phyloP scores from a whole-genome alignment of 2,329 filamentous ascomycete genomes.

The Coniella vitis region DNA sequence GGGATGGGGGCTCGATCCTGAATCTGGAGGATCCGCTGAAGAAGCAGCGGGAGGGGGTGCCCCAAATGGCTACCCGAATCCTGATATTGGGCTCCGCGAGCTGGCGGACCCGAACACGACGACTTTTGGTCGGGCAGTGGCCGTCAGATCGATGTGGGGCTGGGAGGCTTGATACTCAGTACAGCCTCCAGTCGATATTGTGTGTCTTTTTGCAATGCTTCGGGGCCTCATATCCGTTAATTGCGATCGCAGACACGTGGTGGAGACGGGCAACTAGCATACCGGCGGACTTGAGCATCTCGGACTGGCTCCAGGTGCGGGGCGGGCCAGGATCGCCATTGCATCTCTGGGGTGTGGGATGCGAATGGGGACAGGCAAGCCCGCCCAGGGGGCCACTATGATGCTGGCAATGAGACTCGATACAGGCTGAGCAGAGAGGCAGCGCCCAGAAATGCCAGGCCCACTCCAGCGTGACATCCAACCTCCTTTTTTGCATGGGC shows the following conservation, averaged over 20 bases:
- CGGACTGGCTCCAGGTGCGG: background rate
- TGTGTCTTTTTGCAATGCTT: too few relatives aligned
- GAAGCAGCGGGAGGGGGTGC: conserved; percentile 1
- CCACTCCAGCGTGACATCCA: too few relatives aligned
- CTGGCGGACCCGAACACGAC: background rate
- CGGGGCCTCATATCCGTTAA: too few relatives aligned
- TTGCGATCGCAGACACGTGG: background rate
- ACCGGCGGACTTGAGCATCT: background rate
- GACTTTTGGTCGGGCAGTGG: background rate
- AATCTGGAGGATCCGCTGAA: conserved; percentile 1
- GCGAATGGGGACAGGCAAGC: background rate
- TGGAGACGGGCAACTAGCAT: background rate
- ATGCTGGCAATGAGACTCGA: too few relatives aligned
- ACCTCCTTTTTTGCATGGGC: too few relatives aligned
- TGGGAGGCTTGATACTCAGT: too few relatives aligned
- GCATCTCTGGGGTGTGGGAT: background rate
- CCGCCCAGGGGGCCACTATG: too few relatives aligned
- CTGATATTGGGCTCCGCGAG: background rate
- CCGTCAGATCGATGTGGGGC: too few relatives aligned
- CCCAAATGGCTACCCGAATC: background rate
- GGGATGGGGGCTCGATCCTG: background rate
- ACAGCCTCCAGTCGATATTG: too few relatives aligned
- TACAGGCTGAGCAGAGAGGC: too few relatives aligned
- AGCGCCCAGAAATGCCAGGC: too few relatives aligned
- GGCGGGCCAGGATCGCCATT: background rate